Evolutionary conservation across 192 early-diverging fungal genomes (phyloP).

Genomic region (Podila horticola): DNA sequence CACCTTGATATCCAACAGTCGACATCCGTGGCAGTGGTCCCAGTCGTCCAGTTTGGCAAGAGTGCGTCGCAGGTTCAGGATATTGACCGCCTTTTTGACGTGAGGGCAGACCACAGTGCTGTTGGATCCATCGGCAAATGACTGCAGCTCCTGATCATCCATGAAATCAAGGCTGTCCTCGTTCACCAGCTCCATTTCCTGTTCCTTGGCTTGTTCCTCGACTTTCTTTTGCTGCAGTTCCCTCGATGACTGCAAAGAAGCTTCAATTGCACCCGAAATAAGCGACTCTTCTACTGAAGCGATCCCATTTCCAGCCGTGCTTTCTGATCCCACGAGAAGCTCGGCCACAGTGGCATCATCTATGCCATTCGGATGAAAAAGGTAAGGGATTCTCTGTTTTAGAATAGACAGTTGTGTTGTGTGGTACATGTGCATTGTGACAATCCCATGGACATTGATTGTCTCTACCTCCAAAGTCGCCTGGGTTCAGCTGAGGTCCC

Average conservation of each 20-base stretch:
- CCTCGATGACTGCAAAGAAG: conserved; percentile 10
- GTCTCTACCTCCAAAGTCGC: neutral
- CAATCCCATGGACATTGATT: neutral
- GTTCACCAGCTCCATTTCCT: neutral
- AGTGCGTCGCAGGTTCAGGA: neutral
- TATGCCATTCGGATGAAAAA: neutral
- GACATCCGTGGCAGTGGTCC: conserved; percentile 24
- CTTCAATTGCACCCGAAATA: conserved; percentile 22
- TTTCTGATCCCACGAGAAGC: conserved; percentile 6
- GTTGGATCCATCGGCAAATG: conserved; percentile 12
- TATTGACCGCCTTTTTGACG: conserved; percentile 29
- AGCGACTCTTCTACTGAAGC: conserved; percentile 15
- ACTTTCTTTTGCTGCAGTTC: neutral
- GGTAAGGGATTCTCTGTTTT: neutral
- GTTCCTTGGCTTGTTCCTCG: neutral
- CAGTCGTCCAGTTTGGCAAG: conserved; percentile 16
- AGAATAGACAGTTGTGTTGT: neutral
- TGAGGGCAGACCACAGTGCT: conserved; percentile 25
- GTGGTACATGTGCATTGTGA: neutral
- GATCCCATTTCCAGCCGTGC: conserved; percentile 4
- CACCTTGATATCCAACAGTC: neutral
- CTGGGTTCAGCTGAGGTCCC: neutral
- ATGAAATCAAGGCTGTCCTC: neutral
- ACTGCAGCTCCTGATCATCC: conserved; percentile 2
- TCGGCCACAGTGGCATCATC: conserved; percentile 22